Percentiles rank a stretch among this genome's conserved stretches.
These are phyloP conservation scores for Axilococcus clingmanii DNA, from an alignment of 139 green algal species.

Conservation along the genomic window DNA sequence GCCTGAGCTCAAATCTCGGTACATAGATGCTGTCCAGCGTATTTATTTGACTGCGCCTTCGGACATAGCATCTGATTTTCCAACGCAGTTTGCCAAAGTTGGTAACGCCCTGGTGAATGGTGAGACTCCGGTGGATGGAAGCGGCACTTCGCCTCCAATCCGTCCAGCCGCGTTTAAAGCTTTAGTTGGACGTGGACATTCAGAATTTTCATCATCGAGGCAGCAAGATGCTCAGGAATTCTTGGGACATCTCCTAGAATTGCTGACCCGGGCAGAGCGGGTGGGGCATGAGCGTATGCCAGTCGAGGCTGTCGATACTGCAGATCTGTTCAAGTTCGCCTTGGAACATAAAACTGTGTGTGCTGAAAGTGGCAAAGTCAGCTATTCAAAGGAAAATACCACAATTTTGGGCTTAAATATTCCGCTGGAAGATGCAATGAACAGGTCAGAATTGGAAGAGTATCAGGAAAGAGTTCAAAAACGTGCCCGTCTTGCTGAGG, in stretches of 20 bases:
- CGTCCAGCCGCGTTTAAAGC: too few relatives aligned
- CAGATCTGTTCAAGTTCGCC: conserved; percentile 46
- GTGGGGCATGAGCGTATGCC: conserved; percentile 20
- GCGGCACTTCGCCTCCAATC: conserved; percentile 49
- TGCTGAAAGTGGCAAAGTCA: conserved; percentile 8
- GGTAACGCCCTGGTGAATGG: conserved; percentile 48
- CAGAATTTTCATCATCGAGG: conserved; percentile 71
- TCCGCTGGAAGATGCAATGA: conserved; percentile 78
- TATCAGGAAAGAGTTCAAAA: conserved; percentile 66
- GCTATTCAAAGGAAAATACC: conserved; percentile 41
- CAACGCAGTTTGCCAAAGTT: conserved; percentile 62
- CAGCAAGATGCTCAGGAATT: conserved; percentile 93
- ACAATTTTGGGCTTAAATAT: conserved; percentile 71
- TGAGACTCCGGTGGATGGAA: conserved; percentile 4
- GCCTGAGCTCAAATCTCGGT: conserved; percentile 57
- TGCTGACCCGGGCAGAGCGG: conserved; percentile 39
- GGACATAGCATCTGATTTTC: conserved; percentile 57
- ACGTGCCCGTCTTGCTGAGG: conserved; percentile 52
- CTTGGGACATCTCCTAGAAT: conserved; percentile 78
- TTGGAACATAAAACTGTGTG: conserved; percentile 48
- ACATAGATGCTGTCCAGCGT: conserved; percentile 18
- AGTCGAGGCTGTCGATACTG: background rate
- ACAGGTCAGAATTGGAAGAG: conserved; percentile 56
- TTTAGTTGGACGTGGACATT: conserved; percentile 72
- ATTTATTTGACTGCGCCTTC: conserved; percentile 48